Base-by-base conservation (phyloP, 345 rosid species). In the Populus alba region DNA sequence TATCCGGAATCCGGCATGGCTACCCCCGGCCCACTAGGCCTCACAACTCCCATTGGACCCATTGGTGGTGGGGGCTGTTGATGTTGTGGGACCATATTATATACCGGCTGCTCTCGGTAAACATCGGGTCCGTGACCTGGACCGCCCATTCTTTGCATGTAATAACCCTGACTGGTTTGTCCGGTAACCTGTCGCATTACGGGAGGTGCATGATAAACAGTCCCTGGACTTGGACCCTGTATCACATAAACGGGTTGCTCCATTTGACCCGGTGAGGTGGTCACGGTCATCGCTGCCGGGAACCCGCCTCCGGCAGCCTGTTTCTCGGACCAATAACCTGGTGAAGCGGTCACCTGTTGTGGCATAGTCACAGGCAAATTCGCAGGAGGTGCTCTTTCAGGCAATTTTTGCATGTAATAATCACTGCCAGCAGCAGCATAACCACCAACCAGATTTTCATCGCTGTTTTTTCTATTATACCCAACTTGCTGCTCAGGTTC, bases 31-130 rank as follows among this genome's bases (percentile, higher is more conserved):
- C n/a, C 72, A 5, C 88, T 83, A 16, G 85, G 80, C 63, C 91
- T 87, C 68, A 81, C 77, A 55, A 88, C 63, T 31, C 84, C 87
- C 80, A 83, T 68, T 1, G 78, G 76, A 2, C 70, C 80, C 75
- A 37, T 80, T 25, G 77, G 77, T 39, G 86, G 78, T 5, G 85
- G 73, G 49, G 17, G 84, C 20, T 38, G 80, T 15, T n/a, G 86
- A 22, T 87, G 80, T 20, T 23, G 86, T 35, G 87, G 81, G 66
- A 85, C 79, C 82, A 92, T 25, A 85, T 84, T 90, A 87, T 88
- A 92, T 11, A 89, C n/a, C 63, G 80, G 89, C 35, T 86, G 96
- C 37, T 94, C 98, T 63, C 97, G 78, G 91, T 92, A 94, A 70
- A 84, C 82, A n/a, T 92, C 97, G 1, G 87, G 79, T 20, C 78